phyloP scores from a whole-genome alignment of 805 yeast genomes.

The Scheffersomyces lignosus region DNA sequence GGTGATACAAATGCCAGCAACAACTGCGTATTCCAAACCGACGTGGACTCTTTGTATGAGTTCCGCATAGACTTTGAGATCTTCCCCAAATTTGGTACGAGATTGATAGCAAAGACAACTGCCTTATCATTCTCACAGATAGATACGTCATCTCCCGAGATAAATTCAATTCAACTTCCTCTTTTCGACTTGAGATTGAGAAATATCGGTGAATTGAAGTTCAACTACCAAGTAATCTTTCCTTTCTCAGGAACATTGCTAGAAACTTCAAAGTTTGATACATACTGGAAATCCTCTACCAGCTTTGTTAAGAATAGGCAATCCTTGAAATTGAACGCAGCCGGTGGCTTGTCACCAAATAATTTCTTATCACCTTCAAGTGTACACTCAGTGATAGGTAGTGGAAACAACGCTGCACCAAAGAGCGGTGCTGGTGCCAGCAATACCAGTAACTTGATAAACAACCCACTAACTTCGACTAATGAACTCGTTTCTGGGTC shows the following conservation, averaged over 20 bases:
- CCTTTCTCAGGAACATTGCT: constrained; percentile 85
- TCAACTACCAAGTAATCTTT: constrained; percentile 77
- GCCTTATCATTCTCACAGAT: constrained; percentile 57
- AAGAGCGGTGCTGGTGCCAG: constrained; percentile 8
- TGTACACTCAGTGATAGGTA: constrained; percentile 15
- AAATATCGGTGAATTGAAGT: constrained; percentile 76
- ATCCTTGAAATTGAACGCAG: constrained; percentile 31
- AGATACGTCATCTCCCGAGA: constrained; percentile 41
- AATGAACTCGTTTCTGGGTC: constrained; percentile 19
- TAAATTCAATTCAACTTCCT: constrained; percentile 56
- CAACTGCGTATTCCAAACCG: constrained; percentile 80
- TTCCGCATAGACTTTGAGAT: constrained; percentile 84
- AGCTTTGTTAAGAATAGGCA: constrained; percentile 43
- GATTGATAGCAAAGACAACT: constrained; percentile 85
- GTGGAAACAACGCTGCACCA: constrained; percentile 6
- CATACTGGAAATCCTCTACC: constrained; percentile 92
- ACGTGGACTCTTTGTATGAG: constrained; percentile 57
- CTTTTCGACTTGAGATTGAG: constrained; percentile 78
- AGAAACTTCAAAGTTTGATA: constrained; percentile 89
- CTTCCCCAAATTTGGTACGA: constrained; percentile 92
- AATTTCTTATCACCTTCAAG: constrained; percentile 39
- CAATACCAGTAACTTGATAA: constrained; percentile 5
- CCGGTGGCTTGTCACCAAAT: constrained; percentile 43
- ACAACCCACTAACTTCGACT: constrained; percentile 12
- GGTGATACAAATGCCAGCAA: constrained; percentile 51